Evolutionary conservation across 1,139 yeast genomes (phyloP).

Genomic region (Candida albicans): DNA sequence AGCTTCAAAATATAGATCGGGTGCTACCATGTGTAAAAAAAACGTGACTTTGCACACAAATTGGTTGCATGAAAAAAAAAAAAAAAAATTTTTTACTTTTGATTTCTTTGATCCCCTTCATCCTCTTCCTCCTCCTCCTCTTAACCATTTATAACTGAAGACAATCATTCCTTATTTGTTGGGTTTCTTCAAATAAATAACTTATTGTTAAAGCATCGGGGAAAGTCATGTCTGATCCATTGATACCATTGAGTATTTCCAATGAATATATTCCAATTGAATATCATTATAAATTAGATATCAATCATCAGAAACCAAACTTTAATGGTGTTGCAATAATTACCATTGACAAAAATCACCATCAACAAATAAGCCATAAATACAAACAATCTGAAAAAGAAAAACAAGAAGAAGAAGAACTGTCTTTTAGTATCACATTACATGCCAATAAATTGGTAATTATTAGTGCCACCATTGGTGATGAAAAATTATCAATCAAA

Average conservation of each 20-base stretch:
- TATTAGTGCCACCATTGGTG: slow-evolving; percentile 23
- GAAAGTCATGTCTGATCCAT: slow-evolving; percentile 3
- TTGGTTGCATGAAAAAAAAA: too few species aligned
- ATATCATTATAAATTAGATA: slow-evolving; percentile 42
- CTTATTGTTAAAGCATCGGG: too few species aligned
- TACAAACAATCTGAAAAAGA: slow-evolving; percentile 4
- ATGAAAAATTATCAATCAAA: slow-evolving; percentile 26
- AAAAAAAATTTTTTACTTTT: too few species aligned
- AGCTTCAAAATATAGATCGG: too few species aligned
- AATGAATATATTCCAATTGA: slow-evolving; percentile 41
- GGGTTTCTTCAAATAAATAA: too few species aligned
- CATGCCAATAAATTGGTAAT: slow-evolving; percentile 33
- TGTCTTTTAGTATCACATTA: slow-evolving; percentile 22
- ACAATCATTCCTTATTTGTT: too few species aligned
- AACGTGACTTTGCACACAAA: too few species aligned
- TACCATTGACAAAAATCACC: slow-evolving; percentile 25
- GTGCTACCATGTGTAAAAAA: too few species aligned
- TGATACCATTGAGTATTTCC: slow-evolving; percentile 20
- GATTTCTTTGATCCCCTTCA: too few species aligned
- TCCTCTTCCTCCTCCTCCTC: too few species aligned
- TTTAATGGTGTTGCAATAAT: slow-evolving; percentile 49
- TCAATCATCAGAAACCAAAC: slow-evolving; percentile 55
- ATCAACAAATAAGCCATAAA: background rate
- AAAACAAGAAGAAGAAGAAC: too few species aligned
- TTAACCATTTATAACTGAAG: too few species aligned